These are phyloP conservation scores for Ophidiomyces ophidiicola DNA, from an alignment of 2,329 filamentous ascomycete genomes.

Conservation along the genomic window DNA sequence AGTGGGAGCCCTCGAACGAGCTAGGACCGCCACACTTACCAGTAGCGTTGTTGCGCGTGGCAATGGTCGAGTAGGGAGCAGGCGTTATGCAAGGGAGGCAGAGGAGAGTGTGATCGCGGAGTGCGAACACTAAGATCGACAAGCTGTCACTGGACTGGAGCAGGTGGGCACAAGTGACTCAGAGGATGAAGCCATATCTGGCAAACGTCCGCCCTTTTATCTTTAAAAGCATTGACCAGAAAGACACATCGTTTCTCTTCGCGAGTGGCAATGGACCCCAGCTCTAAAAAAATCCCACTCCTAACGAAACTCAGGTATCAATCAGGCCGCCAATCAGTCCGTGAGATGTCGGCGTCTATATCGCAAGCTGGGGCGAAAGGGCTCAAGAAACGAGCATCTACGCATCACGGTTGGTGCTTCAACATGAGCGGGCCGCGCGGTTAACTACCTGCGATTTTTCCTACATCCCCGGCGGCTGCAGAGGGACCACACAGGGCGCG, in stretches of 20 bases:
- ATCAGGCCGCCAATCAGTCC: slow-evolving; percentile 2
- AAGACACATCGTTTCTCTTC: slow-evolving; percentile 3
- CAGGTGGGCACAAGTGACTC: not conserved
- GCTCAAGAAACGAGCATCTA: not conserved
- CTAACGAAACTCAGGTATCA: slow-evolving; percentile 1
- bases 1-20: not conserved
- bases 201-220: slow-evolving; percentile 6
- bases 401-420: slow-evolving; percentile 2
- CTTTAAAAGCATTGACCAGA: not conserved
- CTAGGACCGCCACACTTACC: not conserved
- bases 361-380: slow-evolving; percentile 1
- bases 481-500: not conserved
- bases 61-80: too few relatives aligned
- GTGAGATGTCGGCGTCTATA: not conserved
- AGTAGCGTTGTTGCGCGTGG: too few relatives aligned
- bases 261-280: slow-evolving; percentile 1
- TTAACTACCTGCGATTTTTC: slow-evolving; percentile 3
- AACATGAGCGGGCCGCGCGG: slow-evolving; percentile 6
- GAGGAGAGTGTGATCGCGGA: too few relatives aligned
- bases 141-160: not conserved
- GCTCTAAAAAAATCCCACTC: slow-evolving; percentile 2
- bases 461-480: slow-evolving; percentile 3
- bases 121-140: not conserved
- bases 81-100: too few relatives aligned
- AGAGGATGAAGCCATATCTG: not conserved